Percentiles rank a stretch among this genome's conserved stretches.
Evolutionary conservation across 176 grass and related monocot species (phyloP).

Genomic region (Musa beccarii): DNA sequence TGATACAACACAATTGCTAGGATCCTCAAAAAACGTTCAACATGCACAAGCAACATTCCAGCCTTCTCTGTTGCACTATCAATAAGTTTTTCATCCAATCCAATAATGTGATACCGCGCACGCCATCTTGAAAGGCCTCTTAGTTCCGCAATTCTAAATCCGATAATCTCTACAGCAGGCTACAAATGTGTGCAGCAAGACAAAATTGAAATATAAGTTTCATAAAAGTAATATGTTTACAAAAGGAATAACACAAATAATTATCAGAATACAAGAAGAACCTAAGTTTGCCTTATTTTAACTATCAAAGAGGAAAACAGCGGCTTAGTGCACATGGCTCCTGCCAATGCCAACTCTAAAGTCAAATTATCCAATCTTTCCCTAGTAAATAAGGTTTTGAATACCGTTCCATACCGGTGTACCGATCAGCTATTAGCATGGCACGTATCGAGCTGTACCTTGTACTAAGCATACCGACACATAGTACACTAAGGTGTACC

Average conservation of each 20-base stretch:
- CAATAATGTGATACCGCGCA: slow-evolving; percentile 68
- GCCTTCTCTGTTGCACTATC: slow-evolving; percentile 69
- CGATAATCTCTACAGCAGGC: slow-evolving; percentile 92
- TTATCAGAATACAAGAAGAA: background rate
- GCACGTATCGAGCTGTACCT: too few species aligned
- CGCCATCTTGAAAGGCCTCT: slow-evolving; percentile 88
- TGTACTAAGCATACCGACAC: too few species aligned
- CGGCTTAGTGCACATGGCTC: too few species aligned
- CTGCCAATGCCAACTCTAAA: too few species aligned
- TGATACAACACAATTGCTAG: slow-evolving; percentile 57
- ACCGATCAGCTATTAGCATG: too few species aligned
- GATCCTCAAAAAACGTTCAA: slow-evolving; percentile 81
- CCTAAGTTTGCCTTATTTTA: too few species aligned
- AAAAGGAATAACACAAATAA: background rate
- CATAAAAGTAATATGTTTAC: background rate
- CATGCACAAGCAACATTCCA: slow-evolving; percentile 87
- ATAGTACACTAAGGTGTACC: too few species aligned
- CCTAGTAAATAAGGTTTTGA: too few species aligned
- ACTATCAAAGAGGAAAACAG: background rate
- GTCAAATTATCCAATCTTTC: too few species aligned
- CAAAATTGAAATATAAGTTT: slow-evolving; percentile 1
- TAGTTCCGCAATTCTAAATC: slow-evolving; percentile 80
- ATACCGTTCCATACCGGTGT: too few species aligned
- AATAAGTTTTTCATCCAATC: slow-evolving; percentile 83
- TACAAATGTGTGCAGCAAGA: slow-evolving; percentile 23